Evolutionary conservation across 2,329 filamentous ascomycete genomes (phyloP).

Genomic region (Zalaria obscura): DNA sequence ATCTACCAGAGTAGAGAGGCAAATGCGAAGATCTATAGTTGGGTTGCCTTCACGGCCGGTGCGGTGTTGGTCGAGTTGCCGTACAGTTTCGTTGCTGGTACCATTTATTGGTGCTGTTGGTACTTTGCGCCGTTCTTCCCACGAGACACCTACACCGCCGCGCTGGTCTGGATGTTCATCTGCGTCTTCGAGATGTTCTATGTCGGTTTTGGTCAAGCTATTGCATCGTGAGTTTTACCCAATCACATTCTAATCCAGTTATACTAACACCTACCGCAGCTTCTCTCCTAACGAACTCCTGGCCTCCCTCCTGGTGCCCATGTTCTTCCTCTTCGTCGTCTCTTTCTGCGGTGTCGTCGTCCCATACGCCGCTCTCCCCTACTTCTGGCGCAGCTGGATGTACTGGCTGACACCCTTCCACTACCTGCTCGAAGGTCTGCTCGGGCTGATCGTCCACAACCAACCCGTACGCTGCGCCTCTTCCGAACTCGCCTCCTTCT

Average conservation of each 20-base stretch:
- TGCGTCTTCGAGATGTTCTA: constrained; percentile 60
- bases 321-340: constrained; percentile 56
- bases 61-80: constrained; percentile 57
- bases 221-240: constrained; percentile 34
- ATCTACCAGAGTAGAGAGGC: constrained; percentile 61
- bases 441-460: constrained; percentile 21
- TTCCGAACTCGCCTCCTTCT: constrained; percentile 23
- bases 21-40: constrained; percentile 68
- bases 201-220: constrained; percentile 52
- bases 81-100: constrained; percentile 51
- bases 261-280: constrained; percentile 31
- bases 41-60: constrained; percentile 54
- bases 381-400: constrained; percentile 61
- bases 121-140: constrained; percentile 39
- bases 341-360: constrained; percentile 64
- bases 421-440: constrained; percentile 34
- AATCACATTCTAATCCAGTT: constrained; percentile 38
- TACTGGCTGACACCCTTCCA: constrained; percentile 59
- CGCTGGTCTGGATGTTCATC: constrained; percentile 49
- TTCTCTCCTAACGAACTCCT: constrained; percentile 40
- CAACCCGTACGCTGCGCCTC: constrained; percentile 30
- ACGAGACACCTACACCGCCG: constrained; percentile 39
- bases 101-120: constrained; percentile 43
- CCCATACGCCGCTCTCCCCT: constrained; percentile 48
- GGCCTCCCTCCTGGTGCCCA: constrained; percentile 57